Percentiles rank a stretch among this genome's conserved stretches.
These are phyloP conservation scores for Metarhizium rileyi DNA, from an alignment of 2,329 filamentous ascomycete genomes.

Conservation along the genomic window DNA sequence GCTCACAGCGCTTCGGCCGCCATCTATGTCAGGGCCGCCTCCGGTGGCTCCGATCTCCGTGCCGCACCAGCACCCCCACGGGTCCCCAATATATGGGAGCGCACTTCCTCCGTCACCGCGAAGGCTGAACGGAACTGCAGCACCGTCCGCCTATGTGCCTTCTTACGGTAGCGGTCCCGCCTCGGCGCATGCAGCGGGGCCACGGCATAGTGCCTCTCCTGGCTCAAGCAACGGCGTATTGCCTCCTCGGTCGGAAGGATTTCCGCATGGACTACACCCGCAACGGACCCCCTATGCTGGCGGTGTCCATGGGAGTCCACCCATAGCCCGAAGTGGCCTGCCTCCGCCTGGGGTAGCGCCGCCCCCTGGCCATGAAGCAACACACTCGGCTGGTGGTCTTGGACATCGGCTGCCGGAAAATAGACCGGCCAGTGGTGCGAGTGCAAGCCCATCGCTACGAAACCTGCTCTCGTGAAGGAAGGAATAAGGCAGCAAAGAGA, in stretches of 20 bases:
- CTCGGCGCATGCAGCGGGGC: slow-evolving; percentile 14
- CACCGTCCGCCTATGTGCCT: slow-evolving; percentile 31
- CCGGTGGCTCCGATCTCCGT: slow-evolving; percentile 30
- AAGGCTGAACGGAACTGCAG: slow-evolving; percentile 31
- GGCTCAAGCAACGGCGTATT: slow-evolving; percentile 24
- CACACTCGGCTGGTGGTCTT: slow-evolving; percentile 15
- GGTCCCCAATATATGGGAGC: slow-evolving; percentile 26
- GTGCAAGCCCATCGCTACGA: slow-evolving; percentile 65
- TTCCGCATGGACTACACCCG: slow-evolving; percentile 31
- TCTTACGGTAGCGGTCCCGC: slow-evolving; percentile 19
- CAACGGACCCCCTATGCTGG: slow-evolving; percentile 33
- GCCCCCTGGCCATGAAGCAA: slow-evolving; percentile 17
- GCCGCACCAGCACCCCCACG: slow-evolving; percentile 28
- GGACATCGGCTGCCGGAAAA: slow-evolving; percentile 26
- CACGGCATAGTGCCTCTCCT: slow-evolving; percentile 20
- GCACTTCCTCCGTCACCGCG: slow-evolving; percentile 40
- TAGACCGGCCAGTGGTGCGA: slow-evolving; percentile 54
- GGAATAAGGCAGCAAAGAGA: background rate
- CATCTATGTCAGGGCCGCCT: slow-evolving; percentile 33
- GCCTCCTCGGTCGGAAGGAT: slow-evolving; percentile 23
- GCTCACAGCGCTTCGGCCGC: slow-evolving; percentile 39
- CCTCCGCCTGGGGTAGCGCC: slow-evolving; percentile 13
- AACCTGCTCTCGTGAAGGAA: slow-evolving; percentile 55
- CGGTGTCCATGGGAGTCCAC: slow-evolving; percentile 35
- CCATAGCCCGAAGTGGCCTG: slow-evolving; percentile 30